Evolutionary conservation across 129 eudicot species (phyloP), one percentile per base, ranked within the genome.

Genomic region (Escallonia herrerae): DNA sequence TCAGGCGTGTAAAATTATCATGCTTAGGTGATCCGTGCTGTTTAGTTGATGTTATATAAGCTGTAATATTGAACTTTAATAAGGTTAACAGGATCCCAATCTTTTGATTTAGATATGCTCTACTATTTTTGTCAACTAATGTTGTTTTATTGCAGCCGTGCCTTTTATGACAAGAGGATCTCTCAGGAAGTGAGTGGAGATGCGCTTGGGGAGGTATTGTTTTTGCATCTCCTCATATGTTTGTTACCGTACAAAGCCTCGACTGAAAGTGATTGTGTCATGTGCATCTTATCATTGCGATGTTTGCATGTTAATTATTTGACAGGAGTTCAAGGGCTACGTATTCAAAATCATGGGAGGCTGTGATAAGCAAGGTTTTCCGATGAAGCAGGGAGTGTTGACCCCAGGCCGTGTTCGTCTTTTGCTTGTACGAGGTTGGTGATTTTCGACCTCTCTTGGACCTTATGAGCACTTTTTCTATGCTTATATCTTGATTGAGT

Each of bases 121-220:
- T 22, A 22, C 33, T 22, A 22, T 22, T 22, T 22, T 22, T 22
- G 33, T 22, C 1, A 22, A 22, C 33, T 22, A 22, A 22, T 22
- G 33, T 22, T 22, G 33, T 22, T 22, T 1, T 22, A 22, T 22
- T 22, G 33, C 33, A 22, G 33, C 33, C 70, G 76, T 4, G 70
- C 22, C 6, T 63, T 72, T 47, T 72, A 5, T 10, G 76, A 72
- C 70, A 72, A 72, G 76, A 63, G 70, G 58, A 63, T 72, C 62
- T 69, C 74, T 8, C 66, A 69, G 47, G 74, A 69, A 39, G 74
- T 60, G 8, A 37, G 22, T 15, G 75, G 68, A 6, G 68, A 60
- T 60, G 75, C 50, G 2, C 65, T 70, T 15, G 75, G 75, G 5
- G 67, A 70, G 60, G 75, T 70, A 60, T 48, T 41, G 14, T 38